phyloP scores from a whole-genome alignment of 2,329 filamentous ascomycete species.

The Domatiomyces globalis region DNA sequence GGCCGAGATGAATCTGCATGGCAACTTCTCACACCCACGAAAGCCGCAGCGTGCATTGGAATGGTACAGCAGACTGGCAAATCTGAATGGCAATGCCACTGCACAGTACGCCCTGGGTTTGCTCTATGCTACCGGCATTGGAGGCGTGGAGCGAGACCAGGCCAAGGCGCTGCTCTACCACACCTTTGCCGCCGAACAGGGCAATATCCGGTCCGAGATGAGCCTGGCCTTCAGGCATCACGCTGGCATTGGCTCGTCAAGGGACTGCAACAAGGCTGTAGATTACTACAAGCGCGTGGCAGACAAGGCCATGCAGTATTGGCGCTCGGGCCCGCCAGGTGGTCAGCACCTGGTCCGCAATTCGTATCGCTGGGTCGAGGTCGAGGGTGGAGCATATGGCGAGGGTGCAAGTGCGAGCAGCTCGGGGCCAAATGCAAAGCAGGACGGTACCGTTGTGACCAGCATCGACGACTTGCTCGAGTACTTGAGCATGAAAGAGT shows the following conservation, averaged over 20 bases:
- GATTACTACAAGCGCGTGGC: conserved; percentile 88
- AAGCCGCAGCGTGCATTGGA: conserved; percentile 67
- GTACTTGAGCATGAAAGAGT: conserved; percentile 77
- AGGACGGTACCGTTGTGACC: conserved; percentile 46
- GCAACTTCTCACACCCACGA: conserved; percentile 76
- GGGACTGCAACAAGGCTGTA: conserved; percentile 71
- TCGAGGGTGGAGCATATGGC: conserved; percentile 82
- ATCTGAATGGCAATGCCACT: conserved; percentile 68
- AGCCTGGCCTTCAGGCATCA: conserved; percentile 77
- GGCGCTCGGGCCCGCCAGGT: conserved; percentile 77
- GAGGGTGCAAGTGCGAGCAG: conserved; percentile 86
- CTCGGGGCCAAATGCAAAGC: conserved; percentile 67
- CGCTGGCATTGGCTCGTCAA: conserved; percentile 67
- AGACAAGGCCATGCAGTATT: conserved; percentile 80
- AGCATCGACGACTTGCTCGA: conserved; percentile 86
- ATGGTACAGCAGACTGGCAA: conserved; percentile 66
- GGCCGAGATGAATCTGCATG: conserved; percentile 92
- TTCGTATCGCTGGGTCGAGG: conserved; percentile 75
- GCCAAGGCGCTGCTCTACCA: conserved; percentile 87
- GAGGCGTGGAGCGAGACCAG: conserved; percentile 70
- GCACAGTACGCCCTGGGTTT: conserved; percentile 93
- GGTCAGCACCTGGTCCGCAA: conserved; percentile 65
- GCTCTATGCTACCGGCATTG: conserved; percentile 88
- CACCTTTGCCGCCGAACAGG: conserved; percentile 75
- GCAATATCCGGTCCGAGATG: conserved; percentile 81